Base-by-base conservation (phyloP, 345 rosid genomes). In the Citrus medica region DNA sequence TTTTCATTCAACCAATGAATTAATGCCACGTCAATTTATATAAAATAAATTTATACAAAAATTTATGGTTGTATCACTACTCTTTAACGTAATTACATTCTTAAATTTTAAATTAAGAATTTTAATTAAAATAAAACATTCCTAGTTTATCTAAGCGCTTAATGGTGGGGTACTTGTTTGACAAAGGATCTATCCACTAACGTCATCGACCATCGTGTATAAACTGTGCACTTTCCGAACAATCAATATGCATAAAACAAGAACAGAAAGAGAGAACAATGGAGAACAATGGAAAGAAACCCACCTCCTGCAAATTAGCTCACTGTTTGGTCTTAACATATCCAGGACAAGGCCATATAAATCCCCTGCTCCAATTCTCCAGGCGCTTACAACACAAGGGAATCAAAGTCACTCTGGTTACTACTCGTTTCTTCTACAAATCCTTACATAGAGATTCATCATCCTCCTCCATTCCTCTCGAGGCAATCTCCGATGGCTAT, bases 401-500 rank as follows among this genome's bases (percentile, higher is more conserved):
- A 9, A 46, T 73, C 25, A 58, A 38, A 27, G 75, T 63, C 53
- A 81, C 84, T 3, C 68, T 81, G 0, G 71, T 7, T 1, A 71
- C 78, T 2, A 24, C 71, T 30, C 8, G 19, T 17, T 74, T 63
- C 73, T 55, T 76, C n/a, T 66, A 48, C 81, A 62, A 64, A 16
- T 71, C 84, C 70, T 77, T 70, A 55, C 42, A 35, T 28, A 3
- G 69, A 8, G 9, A 46, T 46, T 46, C 51, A 46, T 46, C 51
- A 3, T 46, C 37, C 46, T 77, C 27, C 78, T 30, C 55, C 6
- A 75, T 82, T 28, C 3, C 9, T 13, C 2, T 79, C 7, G 69
- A 78, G 65, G 75, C 87, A 4, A 70, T 77, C 19, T 85, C 85
- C 21, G 78, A 78, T 30, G 87, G 87, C 12, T 80, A 66, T 9